Evolutionary conservation across 2,329 filamentous ascomycete genomes (phyloP), one percentile per base, ranked within the genome.

Genomic region (Ascochyta lentis): DNA sequence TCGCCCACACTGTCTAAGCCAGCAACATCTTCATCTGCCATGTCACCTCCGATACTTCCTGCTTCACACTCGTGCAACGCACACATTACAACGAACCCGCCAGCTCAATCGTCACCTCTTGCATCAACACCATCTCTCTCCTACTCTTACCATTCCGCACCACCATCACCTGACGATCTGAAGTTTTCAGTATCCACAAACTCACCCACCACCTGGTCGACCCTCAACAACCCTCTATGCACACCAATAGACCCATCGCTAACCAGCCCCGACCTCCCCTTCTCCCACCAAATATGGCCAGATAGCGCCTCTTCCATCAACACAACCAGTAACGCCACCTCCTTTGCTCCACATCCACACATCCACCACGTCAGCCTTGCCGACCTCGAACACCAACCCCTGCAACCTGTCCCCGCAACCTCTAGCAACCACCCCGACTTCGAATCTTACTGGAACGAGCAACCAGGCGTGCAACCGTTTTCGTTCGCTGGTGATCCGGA

Each of bases 31-130:
- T 29, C 40, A 6, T 16, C 26, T 15, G 16, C 40, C 1, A 24
- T 54, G 45, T 56, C 53, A 16, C 46, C 53, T 45, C 47, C 47
- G 2, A 16, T 34, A 3, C 22, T 7, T 4, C 34, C 52, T 7
- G 1, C 16, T 33, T 39, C 52, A 15, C 46, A 16, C 9, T 10
- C 22, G 8, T 29, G 39, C n/a, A 40, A 45, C 15, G 6, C 24
- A 2, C 29, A 49, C 33, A 4, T 15, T 13, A 39, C 40, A 15
- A 16, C 23, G 16, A 55, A 49, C n/a, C 12, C 29, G 37, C 39
- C 40, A 23, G 6, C 43, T 31, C 50, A 48, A 3, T 12, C 12
- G 13, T 55, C n/a, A 12, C 43, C 42, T 6, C 23, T 29, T 5
- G 23, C 22, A 1, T 46, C 41, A 7, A 41, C 34, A 6, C 34